Evolutionary conservation across 1,284 basidiomycete genomes (phyloP), one percentile per base, ranked within the genome.

Genomic region (Uromyces viciae-fabae): DNA sequence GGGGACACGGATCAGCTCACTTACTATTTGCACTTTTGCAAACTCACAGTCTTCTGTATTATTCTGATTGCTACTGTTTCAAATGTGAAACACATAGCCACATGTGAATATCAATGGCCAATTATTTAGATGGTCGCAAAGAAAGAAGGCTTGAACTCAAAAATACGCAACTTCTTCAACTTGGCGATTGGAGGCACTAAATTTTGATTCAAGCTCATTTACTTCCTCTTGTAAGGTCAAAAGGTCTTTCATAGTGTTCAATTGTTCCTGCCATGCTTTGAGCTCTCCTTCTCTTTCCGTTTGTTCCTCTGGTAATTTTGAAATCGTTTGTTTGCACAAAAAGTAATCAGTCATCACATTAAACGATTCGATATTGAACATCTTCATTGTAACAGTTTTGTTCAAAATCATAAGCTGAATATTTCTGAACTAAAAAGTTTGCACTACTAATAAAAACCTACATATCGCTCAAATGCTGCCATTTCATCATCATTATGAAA

Each of bases 171-270:
- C 92, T 87, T 89, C 86, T 83, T 94, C 91, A 0, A 90, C 90
- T 77, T 87, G 86, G 19, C 87, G 85, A 58, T 88, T 88, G 22
- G 90, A 86, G 8, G 86, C 85, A 5, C 91, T 89, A 38, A 92
- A 86, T 62, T 88, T 86, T 3, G 86, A 86, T 75, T 92, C 90
- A 7, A 90, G 88, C 33, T 88, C 87, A 82, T 89, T 88, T 81
- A 95, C 89, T 82, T 92, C 89, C 52, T 87, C 87, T 83, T 93
- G 90, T 28, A 95, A 86, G 0, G 86, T 86, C 33, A 90, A 85
- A 17, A 93, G 86, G 1, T 84, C 86, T 82, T 92, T 91, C 31
- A 93, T 85, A 0, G 87, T 87, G 31, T 88, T 87, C 36, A 94
- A 83, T 82, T 91, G 90, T 0, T 83, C 83, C 83, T 91, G 88